Conservation (phyloP, 352 stramenopile species). For the Pythium sp. region DNA sequence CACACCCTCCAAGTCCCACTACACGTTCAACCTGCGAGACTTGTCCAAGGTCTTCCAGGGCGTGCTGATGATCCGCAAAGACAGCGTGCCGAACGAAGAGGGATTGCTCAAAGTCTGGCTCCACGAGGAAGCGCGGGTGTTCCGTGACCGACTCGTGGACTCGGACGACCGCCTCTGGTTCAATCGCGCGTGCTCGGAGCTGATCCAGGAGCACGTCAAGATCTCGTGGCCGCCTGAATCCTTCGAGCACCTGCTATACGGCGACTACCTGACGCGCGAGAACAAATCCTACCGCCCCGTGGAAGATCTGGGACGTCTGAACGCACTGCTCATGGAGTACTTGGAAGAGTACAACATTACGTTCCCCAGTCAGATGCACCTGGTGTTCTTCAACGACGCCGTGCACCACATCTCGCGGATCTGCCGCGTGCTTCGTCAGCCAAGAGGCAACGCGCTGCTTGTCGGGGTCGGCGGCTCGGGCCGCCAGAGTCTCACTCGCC, state of each 20-base stretch:
- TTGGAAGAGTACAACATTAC: constrained; percentile 95
- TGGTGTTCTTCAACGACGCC: constrained; percentile 95
- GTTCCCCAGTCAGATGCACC: constrained; percentile 91
- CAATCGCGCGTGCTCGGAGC: constrained; percentile 70
- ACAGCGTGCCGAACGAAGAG: constrained; percentile 66
- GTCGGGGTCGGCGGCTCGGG: constrained; percentile 91
- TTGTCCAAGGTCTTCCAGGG: constrained; percentile 93
- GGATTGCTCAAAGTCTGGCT: constrained; percentile 87
- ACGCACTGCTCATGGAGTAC: constrained; percentile 85
- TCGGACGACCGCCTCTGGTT: constrained; percentile 86
- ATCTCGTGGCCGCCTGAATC: constrained; percentile 51
- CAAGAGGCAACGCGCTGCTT: constrained; percentile 89
- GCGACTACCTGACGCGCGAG: constrained; percentile 87
- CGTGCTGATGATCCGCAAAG: constrained; percentile 89
- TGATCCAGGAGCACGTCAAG: constrained; percentile 66
- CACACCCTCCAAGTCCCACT: constrained; percentile 91
- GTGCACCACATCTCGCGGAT: constrained; percentile 94
- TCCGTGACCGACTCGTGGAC: constrained; percentile 90
- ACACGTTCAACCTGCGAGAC: constrained; percentile 94
- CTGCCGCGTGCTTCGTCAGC: constrained; percentile 89
- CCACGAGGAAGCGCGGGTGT: constrained; percentile 91
- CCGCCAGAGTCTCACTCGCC: constrained; percentile 87
- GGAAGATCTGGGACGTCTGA: constrained; percentile 60
- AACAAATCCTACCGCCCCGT: constrained; percentile 76
- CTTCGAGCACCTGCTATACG: constrained; percentile 88